Percentiles rank a stretch among this genome's conserved stretches.
These are phyloP conservation scores for Parasitella parasitica DNA, from an alignment of 371 early-diverging fungal genomes.

Conservation along the genomic window DNA sequence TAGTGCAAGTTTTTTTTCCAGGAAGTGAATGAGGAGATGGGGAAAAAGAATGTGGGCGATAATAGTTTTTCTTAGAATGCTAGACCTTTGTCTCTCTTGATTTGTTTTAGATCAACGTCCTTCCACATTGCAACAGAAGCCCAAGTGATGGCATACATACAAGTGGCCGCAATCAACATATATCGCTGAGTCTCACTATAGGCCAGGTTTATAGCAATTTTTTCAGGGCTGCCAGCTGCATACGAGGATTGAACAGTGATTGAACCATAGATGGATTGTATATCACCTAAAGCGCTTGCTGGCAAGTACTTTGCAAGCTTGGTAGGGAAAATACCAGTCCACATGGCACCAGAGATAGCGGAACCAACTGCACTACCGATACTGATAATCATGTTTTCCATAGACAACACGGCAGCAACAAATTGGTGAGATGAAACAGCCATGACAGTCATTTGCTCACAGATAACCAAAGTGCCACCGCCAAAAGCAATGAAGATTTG, in stretches of 20 bases:
- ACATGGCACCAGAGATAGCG: conserved; percentile 18
- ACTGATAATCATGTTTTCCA: conserved; percentile 16
- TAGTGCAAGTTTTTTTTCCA: background rate
- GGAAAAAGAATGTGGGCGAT: background rate
- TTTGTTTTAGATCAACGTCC: conserved; percentile 13
- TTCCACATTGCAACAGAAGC: conserved; percentile 16
- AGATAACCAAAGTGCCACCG: conserved; percentile 24
- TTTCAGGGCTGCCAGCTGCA: conserved; percentile 9
- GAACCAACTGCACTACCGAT: conserved; percentile 15
- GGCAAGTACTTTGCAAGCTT: conserved; percentile 18
- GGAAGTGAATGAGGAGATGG: background rate
- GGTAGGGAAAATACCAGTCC: conserved; percentile 19
- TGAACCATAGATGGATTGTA: conserved; percentile 10
- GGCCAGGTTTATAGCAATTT: conserved; percentile 12
- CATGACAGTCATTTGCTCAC: conserved; percentile 28
- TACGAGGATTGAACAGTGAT: conserved; percentile 15
- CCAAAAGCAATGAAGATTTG: conserved; percentile 23
- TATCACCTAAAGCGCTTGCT: background rate
- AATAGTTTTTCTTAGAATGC: conserved; percentile 3
- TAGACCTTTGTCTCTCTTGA: conserved; percentile 10
- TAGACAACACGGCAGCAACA: conserved; percentile 11
- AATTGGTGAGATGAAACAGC: conserved; percentile 16
- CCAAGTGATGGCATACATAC: conserved; percentile 6
- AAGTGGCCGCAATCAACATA: conserved; percentile 20
- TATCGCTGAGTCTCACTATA: conserved; percentile 20